Conservation (phyloP, 139 green algal genomes). For the Chlorella sp. region DNA sequence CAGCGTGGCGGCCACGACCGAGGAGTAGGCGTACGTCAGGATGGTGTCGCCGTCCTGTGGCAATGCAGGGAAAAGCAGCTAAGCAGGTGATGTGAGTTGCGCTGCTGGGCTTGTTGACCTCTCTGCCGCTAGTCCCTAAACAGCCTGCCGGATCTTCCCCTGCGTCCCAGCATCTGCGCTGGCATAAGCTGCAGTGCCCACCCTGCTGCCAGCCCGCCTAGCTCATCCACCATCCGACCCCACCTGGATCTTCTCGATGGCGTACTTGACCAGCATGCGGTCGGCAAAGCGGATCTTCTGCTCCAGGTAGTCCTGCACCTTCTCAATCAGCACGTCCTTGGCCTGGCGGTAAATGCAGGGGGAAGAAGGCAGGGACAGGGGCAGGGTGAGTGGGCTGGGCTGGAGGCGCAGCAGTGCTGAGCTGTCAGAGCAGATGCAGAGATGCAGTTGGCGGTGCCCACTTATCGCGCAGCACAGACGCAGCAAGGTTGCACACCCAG, state of each 20-base stretch:
- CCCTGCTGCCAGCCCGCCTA: too few relatives aligned
- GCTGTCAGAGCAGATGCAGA: neutral
- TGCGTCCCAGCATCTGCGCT: too few relatives aligned
- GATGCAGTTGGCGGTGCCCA: neutral
- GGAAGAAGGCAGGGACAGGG: neutral
- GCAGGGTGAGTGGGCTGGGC: neutral
- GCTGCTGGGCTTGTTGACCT: too few relatives aligned
- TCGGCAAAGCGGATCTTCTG: conserved; percentile 85
- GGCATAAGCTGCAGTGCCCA: too few relatives aligned
- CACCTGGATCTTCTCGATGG: conserved; percentile 76
- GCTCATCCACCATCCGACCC: neutral
- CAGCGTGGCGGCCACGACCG: conserved; percentile 73
- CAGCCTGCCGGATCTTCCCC: too few relatives aligned
- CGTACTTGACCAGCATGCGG: conserved; percentile 76
- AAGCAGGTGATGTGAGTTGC: too few relatives aligned
- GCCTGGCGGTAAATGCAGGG: too few relatives aligned
- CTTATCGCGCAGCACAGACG: too few relatives aligned
- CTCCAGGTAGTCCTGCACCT: conserved; percentile 61
- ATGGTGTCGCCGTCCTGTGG: conserved; percentile 87
- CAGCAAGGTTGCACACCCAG: too few relatives aligned
- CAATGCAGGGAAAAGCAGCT: neutral
- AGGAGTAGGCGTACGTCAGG: conserved; percentile 87
- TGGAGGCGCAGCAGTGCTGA: neutral
- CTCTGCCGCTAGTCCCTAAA: too few relatives aligned
- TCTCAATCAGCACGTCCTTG: conserved; percentile 60